Evolutionary conservation across 75 land plant species (phyloP).

Genomic region (Pinus taeda): DNA sequence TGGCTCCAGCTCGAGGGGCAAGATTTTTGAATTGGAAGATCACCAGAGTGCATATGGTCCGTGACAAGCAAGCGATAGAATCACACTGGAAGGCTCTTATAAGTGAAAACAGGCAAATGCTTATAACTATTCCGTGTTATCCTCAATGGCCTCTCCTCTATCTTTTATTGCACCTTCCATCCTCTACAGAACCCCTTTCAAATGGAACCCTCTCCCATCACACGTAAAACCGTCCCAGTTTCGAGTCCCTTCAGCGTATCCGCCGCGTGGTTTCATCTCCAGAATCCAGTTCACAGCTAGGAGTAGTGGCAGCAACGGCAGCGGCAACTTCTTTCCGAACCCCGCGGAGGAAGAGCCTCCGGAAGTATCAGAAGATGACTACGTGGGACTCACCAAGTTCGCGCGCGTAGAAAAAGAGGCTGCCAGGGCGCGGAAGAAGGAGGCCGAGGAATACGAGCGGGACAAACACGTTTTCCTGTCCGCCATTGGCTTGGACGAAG

Average conservation of each 20-base stretch:
- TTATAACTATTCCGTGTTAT: neutral
- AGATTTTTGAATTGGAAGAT: no score
- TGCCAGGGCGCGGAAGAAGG: conserved; percentile 38
- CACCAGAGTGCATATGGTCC: no score
- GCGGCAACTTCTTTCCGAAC: conserved; percentile 25
- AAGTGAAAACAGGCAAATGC: no score
- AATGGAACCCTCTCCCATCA: neutral
- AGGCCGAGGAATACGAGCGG: conserved; percentile 61
- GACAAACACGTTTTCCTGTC: conserved; percentile 56
- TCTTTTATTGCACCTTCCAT: neutral
- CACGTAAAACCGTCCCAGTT: no score
- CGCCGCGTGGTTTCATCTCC: neutral
- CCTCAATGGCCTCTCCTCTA: neutral
- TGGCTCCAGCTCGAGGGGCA: no score
- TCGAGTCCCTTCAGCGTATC: neutral
- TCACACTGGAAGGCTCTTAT: no score
- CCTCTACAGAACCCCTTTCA: neutral
- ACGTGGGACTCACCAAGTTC: conserved; percentile 59
- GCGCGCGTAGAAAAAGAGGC: conserved; percentile 56
- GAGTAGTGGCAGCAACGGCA: conserved; percentile 35
- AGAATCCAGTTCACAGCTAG: conserved; percentile 21
- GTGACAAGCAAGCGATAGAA: no score
- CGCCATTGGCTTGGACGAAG: conserved; percentile 53
- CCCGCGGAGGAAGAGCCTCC: conserved; percentile 80
- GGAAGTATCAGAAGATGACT: conserved; percentile 68